Conservation (phyloP, 108 stramenopile species). For the Skeletonema costatum region DNA sequence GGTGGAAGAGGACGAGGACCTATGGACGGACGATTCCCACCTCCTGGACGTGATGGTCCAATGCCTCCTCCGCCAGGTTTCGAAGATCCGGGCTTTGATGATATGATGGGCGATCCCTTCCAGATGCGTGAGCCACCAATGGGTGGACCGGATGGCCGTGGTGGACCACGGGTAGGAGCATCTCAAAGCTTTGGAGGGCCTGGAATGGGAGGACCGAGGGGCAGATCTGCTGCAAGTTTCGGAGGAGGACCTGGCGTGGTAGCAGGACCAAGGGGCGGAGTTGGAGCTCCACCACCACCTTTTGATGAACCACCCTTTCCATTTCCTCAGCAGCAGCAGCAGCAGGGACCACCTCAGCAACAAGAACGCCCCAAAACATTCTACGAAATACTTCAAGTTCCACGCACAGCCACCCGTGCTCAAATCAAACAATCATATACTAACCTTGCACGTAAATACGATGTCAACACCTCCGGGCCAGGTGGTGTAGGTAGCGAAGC, state of each 20-base stretch:
- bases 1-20: neutral
- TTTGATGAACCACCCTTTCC: neutral
- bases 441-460: constrained; percentile 13
- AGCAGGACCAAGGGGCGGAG: neutral
- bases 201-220: neutral
- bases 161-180: neutral
- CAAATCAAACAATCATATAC: constrained; percentile 35
- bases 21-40: neutral
- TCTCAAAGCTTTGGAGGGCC: neutral
- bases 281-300: neutral
- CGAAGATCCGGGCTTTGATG: neutral
- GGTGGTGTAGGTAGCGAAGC: constrained; percentile 8
- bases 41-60: neutral
- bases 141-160: neutral
- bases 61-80: neutral
- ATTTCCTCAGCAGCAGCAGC: neutral
- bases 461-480: constrained; percentile 18
- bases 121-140: neutral
- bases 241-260: neutral
- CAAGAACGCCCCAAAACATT: constrained; percentile 12
- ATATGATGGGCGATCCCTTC: neutral
- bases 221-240: neutral
- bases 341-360: neutral
- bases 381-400: constrained; percentile 35
- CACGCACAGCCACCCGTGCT: constrained; percentile 30